Base-by-base conservation (phyloP, 2,329 filamentous ascomycete species). In the Chrysoporthe austroafricana region DNA sequence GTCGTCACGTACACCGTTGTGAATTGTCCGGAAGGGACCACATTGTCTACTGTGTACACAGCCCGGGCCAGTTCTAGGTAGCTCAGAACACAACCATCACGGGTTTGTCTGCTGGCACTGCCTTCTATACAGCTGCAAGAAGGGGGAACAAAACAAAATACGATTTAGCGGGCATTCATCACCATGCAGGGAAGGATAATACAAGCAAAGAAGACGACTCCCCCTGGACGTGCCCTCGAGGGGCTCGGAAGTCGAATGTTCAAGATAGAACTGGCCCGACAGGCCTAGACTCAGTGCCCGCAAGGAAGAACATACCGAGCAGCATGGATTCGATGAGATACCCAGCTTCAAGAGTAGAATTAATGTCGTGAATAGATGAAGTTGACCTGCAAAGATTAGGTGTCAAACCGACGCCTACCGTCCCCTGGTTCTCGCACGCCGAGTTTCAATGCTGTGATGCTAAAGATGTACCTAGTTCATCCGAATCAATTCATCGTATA, bases 31-130 rank as follows among this genome's bases (percentile, higher is more conserved):
- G 56, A 58, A 21, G 56, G 16, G 34, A 39, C 56, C 56, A 58
- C 56, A 11, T 26, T 58, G 32, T 58, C 36, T 58, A 58, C 56
- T 6, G 36, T 58, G 21, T 54, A 54, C 16, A 54, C 50, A 54
- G 50, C 50, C 26, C 26, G 50, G 50, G 14, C 50, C 13, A 54
- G 5, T 32, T 54, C 50, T 32, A 21, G 21, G 16, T 54, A 34
- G 13, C 11, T 4, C 50, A 32, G 50, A 13, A 54, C 21, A 54
- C 11, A 4, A 32, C 21, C 26, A 6, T 11, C 11, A 52, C 13
- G 7, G 21, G 8, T 50, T 13, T 11, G 4, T 26, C 48, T 13
- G 3, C 36, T 9, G 36, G 36, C 36, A 5, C 36, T 7, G 36
- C n/a, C 11, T 13, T 50, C 48, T 50, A 39, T 9, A 39, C n/a